These are phyloP conservation scores for Adansonia gregorii DNA, from an alignment of 441 rosid species.

Conservation along the genomic window DNA sequence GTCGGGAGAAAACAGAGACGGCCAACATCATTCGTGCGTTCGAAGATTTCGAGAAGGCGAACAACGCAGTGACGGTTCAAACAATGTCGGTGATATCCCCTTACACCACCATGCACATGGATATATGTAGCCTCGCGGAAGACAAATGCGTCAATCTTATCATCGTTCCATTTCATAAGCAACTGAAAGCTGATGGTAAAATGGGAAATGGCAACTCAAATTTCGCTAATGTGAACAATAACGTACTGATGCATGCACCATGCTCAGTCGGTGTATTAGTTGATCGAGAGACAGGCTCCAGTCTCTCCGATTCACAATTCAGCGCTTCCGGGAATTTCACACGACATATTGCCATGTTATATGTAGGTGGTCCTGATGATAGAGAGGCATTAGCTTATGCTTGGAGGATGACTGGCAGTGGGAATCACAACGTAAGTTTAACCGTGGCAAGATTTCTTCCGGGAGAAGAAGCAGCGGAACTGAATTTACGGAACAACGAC, in stretches of 20 bases:
- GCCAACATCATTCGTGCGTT: constrained; percentile 33
- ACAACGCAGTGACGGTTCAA: constrained; percentile 25
- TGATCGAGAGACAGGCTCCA: constrained; percentile 37
- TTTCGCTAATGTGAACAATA: constrained; percentile 33
- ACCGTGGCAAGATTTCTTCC: constrained; percentile 42
- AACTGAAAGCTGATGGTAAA: constrained; percentile 32
- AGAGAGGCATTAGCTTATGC: constrained; percentile 53
- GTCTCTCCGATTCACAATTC: constrained; percentile 21
- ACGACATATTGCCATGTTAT: constrained; percentile 37
- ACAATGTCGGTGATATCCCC: constrained; percentile 48
- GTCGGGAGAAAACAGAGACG: constrained; percentile 33
- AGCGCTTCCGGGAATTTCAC: background rate
- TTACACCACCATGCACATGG: constrained; percentile 49
- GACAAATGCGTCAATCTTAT: constrained; percentile 48
- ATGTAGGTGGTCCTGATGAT: constrained; percentile 44
- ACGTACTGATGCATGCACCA: constrained; percentile 36
- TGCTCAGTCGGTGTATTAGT: constrained; percentile 47
- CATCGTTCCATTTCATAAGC: constrained; percentile 46
- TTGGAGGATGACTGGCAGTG: constrained; percentile 42
- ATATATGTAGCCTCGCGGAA: constrained; percentile 46
- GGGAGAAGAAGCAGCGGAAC: constrained; percentile 13
- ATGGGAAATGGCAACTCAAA: constrained; percentile 34
- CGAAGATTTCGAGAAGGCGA: constrained; percentile 29
- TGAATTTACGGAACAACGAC: background rate
- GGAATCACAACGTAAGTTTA: constrained; percentile 27